phyloP scores from a whole-genome alignment of 768 basidiomycete species.

The Suillus spraguei region DNA sequence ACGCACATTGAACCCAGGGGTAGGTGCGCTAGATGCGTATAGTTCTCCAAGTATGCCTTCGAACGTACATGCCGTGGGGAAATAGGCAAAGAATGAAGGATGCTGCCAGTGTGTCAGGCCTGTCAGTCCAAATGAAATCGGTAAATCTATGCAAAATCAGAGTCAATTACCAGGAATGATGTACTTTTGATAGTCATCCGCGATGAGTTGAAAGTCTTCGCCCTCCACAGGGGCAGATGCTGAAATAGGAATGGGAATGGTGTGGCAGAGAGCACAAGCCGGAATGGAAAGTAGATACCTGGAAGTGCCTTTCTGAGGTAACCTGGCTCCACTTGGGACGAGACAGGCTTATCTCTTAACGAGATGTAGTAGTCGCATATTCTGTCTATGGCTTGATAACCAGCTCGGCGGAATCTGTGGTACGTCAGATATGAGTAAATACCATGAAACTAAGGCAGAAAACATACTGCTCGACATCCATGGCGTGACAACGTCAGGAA shows the following conservation, averaged over 20 bases:
- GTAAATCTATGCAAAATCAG: background rate
- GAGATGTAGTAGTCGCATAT: constrained; percentile 89
- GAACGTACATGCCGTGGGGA: constrained; percentile 77
- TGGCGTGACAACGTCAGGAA: constrained; percentile 17
- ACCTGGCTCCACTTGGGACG: constrained; percentile 81
- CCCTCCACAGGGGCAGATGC: constrained; percentile 67
- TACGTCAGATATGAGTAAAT: constrained; percentile 3
- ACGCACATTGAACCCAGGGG: constrained; percentile 88
- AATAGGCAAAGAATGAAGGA: constrained; percentile 89
- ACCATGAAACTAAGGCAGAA: background rate
- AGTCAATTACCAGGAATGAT: constrained; percentile 76
- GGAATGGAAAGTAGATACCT: constrained; percentile 36
- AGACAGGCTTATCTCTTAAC: constrained; percentile 64
- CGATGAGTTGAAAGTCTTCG: constrained; percentile 72
- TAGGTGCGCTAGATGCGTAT: constrained; percentile 70
- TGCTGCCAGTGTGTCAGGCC: constrained; percentile 93
- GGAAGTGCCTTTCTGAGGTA: constrained; percentile 75
- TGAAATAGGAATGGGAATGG: constrained; percentile 18
- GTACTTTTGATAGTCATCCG: constrained; percentile 75
- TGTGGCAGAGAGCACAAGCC: background rate
- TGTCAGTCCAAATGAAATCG: constrained; percentile 21
- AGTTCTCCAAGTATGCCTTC: constrained; percentile 85
- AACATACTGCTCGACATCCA: constrained; percentile 53
- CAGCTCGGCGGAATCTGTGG: constrained; percentile 78
- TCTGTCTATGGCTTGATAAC: constrained; percentile 84